Evolutionary conservation across 495 filamentous ascomycete species (phyloP), one percentile per base, ranked within the genome.

Genomic region (Umbilicaria muhlenbergii): DNA sequence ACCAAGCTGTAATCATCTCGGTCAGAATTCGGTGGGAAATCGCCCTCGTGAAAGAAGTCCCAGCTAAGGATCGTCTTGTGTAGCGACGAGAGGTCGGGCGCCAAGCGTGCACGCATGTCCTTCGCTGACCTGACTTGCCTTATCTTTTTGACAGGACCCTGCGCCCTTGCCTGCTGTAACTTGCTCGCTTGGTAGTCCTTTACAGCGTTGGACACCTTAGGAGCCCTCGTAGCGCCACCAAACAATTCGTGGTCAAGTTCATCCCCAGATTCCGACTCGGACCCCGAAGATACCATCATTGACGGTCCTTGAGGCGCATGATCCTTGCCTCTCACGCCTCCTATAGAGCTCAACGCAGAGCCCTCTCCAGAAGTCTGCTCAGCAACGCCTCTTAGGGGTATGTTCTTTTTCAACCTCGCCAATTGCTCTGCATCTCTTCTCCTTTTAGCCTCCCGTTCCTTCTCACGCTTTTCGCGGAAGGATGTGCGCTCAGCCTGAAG

Each of bases 31-130:
- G 91, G 86, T 10, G 91, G 91, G 44, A 83, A 80, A 51, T 86
- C 83, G 32, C 85, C 85, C 28, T 71, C 65, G 48, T 92, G 82
- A 55, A 92, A 95, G 52, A 86, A 91, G 49, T 98, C 82, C 91
- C 91, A 98, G 40, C 80, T 69, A 8, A 98, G 76, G 21, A 98
- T 83, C 10, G 77, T 74, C 39, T 80, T 80, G 51, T 96, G 92
- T 24, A 98, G 66, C 6, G 73, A 66, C 24, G 87, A 80, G 56
- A 98, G 78, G 51, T 94, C 86, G 7, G 91, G 91, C 18, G 86
- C 80, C 41, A 98, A 64, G 38, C 91, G 78, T 39, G 91, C 92
- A 45, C 92, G 81, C 78, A 94, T 87, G 59, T 96, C 91, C 55
- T 87, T 89, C 2, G 79, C 75, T 17, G 84, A 87, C 24, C 89